These are phyloP conservation scores for Eleusine coracana DNA, from an alignment of 176 grass and related monocot species.

Conservation along the genomic window DNA sequence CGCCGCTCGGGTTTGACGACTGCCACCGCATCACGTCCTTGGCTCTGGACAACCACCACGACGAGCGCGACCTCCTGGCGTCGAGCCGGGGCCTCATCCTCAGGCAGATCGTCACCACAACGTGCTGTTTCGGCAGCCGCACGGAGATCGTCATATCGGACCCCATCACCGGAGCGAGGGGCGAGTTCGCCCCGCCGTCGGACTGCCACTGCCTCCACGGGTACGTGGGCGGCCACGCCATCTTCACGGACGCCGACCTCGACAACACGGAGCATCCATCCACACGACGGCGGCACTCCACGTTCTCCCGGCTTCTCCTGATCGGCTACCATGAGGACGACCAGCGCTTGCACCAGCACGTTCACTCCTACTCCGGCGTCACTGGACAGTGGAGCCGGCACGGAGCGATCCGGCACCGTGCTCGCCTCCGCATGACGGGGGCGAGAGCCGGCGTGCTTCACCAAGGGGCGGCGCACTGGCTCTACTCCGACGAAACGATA, in stretches of 20 bases:
- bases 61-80: no score
- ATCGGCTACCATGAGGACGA: no score
- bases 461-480: slow-evolving; percentile 2
- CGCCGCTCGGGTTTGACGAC: no score
- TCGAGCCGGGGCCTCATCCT: no score
- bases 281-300: not conserved
- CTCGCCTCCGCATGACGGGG: not conserved
- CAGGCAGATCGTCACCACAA: no score
- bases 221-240: not conserved
- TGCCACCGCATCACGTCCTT: no score
- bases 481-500: not conserved
- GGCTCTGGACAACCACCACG: no score
- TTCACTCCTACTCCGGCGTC: not conserved
- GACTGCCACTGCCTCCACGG: no score
- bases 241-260: not conserved
- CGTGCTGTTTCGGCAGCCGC: no score
- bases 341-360: not conserved
- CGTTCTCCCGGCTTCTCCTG: not conserved
- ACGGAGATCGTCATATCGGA: no score
- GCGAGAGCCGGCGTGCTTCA: not conserved
- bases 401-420: not conserved
- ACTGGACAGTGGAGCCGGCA: not conserved
- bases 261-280: not conserved
- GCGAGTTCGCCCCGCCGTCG: no score
- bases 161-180: no score